Percentiles rank a stretch among this genome's conserved stretches.
Evolutionary conservation across 2,329 filamentous ascomycete genomes (phyloP).

Genomic region (Beauveria pseudobassiana): DNA sequence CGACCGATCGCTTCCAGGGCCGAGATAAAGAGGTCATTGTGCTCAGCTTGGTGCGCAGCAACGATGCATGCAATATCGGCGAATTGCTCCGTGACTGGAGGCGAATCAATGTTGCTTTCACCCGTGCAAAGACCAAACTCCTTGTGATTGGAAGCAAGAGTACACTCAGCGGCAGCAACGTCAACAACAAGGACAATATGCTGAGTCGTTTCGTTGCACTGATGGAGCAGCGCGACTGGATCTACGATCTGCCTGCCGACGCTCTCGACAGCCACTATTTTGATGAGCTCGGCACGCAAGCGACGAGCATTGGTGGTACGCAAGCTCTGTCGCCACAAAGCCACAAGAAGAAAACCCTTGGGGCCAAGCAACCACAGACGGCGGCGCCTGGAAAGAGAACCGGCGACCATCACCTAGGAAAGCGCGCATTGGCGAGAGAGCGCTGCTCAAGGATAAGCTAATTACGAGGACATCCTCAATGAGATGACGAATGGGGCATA

Average conservation of each 20-base stretch:
- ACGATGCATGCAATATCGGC: slow-evolving; percentile 75
- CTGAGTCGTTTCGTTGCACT: slow-evolving; percentile 67
- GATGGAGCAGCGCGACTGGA: slow-evolving; percentile 73
- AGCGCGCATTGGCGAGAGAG: slow-evolving; percentile 51
- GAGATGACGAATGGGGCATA: slow-evolving; percentile 48
- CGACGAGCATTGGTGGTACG: slow-evolving; percentile 19
- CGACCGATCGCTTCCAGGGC: slow-evolving; percentile 93
- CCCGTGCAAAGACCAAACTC: slow-evolving; percentile 84
- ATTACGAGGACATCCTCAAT: slow-evolving; percentile 74
- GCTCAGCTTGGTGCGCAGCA: slow-evolving; percentile 79
- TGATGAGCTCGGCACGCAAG: slow-evolving; percentile 47
- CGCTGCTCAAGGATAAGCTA: slow-evolving; percentile 57
- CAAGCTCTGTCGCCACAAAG: slow-evolving; percentile 21
- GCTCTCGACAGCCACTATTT: slow-evolving; percentile 64
- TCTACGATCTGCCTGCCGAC: slow-evolving; percentile 60
- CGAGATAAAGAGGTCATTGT: slow-evolving; percentile 92
- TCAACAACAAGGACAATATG: slow-evolving; percentile 63
- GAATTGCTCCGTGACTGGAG: slow-evolving; percentile 88
- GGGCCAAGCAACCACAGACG: slow-evolving; percentile 13
- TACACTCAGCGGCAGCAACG: slow-evolving; percentile 58
- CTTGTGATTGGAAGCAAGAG: slow-evolving; percentile 75
- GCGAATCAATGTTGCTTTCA: slow-evolving; percentile 92
- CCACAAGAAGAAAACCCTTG: slow-evolving; percentile 17
- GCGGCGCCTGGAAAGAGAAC: slow-evolving; percentile 33
- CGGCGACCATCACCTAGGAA: slow-evolving; percentile 42